Conservation (phyloP, 164 flowering plant genomes). For the Vitis labrusca region DNA sequence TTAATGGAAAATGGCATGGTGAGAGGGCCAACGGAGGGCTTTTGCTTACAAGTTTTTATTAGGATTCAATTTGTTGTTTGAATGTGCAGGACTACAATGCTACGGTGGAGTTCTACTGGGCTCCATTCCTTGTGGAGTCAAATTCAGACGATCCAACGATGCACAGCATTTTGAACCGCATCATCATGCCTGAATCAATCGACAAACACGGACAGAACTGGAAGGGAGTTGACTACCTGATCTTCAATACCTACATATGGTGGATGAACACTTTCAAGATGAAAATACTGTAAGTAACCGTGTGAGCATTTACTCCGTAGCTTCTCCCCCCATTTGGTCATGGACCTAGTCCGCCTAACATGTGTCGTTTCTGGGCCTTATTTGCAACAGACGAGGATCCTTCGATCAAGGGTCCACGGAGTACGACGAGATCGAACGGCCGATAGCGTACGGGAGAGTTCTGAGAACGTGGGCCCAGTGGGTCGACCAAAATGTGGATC, state of each 20-base stretch:
- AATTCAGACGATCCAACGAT: conserved; percentile 90
- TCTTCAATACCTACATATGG: conserved; percentile 97
- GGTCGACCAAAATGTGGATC: conserved; percentile 78
- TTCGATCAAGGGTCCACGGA: conserved; percentile 78
- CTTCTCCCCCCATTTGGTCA: too few species aligned
- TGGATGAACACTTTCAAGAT: conserved; percentile 94
- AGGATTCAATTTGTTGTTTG: neutral
- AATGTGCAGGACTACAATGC: conserved; percentile 74
- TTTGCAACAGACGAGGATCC: conserved; percentile 65
- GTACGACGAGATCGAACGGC: conserved; percentile 85
- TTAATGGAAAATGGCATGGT: too few species aligned
- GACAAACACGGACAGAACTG: conserved; percentile 74
- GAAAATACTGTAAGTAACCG: conserved; percentile 79
- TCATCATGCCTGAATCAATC: conserved; percentile 89
- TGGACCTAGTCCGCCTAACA: too few species aligned
- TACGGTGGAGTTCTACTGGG: conserved; percentile 97
- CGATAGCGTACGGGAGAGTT: conserved; percentile 71
- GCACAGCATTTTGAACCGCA: conserved; percentile 84
- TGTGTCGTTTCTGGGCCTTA: too few species aligned
- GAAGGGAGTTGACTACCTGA: conserved; percentile 75
- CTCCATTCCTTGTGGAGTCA: conserved; percentile 93
- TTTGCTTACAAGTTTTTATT: neutral
- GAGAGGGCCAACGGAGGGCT: neutral
- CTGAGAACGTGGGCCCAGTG: conserved; percentile 89
- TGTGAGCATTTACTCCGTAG: too few species aligned